Percentiles rank a stretch among this genome's conserved stretches.
These are phyloP conservation scores for Phlebiopsis gigantea DNA, from an alignment of 768 basidiomycete species.

Conservation along the genomic window DNA sequence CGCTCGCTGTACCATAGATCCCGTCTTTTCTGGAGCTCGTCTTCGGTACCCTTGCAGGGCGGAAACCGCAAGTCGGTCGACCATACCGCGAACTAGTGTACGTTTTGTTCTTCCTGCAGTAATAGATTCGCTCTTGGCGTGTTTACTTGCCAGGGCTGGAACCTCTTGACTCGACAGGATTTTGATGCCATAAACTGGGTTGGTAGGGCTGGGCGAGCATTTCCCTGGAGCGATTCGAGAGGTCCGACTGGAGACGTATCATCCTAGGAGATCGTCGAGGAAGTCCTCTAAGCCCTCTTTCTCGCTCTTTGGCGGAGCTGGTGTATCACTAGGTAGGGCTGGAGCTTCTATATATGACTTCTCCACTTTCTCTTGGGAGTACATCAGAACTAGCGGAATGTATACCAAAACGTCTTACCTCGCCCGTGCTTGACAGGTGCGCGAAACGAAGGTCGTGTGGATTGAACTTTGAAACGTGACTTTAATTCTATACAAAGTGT, in stretches of 20 bases:
- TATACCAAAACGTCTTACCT: not conserved
- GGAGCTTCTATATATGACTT: conserved; percentile 42
- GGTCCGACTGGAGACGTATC: conserved; percentile 6
- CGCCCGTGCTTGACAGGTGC: not conserved
- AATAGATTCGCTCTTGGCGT: not conserved
- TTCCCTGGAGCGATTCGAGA: not conserved
- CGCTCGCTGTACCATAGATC: not conserved
- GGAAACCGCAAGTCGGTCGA: not conserved
- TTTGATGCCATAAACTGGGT: too few relatives aligned
- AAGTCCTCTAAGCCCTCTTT: conserved; percentile 67
- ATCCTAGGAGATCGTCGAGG: conserved; percentile 58
- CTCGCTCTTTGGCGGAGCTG: conserved; percentile 33
- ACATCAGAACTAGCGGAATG: conserved; percentile 13
- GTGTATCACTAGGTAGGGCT: conserved; percentile 39
- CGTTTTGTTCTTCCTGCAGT: not conserved
- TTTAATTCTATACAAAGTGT: conserved; percentile 26
- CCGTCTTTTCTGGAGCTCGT: not conserved
- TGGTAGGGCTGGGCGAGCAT: too few relatives aligned
- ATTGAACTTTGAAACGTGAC: conserved; percentile 24
- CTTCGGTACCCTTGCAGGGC: not conserved
- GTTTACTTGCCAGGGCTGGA: not conserved
- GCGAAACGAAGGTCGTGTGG: conserved; percentile 13
- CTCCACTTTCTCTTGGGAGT: conserved; percentile 20
- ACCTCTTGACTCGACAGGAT: too few relatives aligned
- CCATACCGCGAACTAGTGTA: not conserved